A percentile compares a stretch with the other conserved stretches of the same genome.
These are phyloP conservation scores for Parmelia sp. DNA, from an alignment of 495 filamentous ascomycete species.

Conservation along the genomic window DNA sequence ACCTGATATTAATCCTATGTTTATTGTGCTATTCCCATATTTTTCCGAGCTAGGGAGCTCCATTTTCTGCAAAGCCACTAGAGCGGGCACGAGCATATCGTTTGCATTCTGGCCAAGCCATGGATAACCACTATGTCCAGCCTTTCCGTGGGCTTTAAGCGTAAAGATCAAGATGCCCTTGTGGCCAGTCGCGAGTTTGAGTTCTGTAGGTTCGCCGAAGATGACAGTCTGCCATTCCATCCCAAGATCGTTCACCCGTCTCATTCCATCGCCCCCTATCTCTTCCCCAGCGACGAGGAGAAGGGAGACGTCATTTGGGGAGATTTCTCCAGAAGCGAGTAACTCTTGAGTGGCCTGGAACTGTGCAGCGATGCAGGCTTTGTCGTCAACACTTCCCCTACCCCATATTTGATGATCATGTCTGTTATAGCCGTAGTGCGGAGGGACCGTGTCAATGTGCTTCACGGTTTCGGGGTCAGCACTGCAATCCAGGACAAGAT, in stretches of 20 bases:
- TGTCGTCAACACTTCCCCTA: conserved; percentile 84
- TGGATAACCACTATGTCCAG: conserved; percentile 86
- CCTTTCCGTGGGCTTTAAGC: conserved; percentile 62
- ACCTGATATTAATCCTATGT: conserved; percentile 70
- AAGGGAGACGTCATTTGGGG: conserved; percentile 50
- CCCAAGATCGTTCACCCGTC: conserved; percentile 45
- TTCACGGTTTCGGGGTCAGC: not conserved
- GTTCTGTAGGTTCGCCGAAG: conserved; percentile 87
- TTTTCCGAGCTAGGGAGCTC: conserved; percentile 64
- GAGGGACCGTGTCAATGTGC: conserved; percentile 66
- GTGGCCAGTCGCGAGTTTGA: conserved; percentile 79
- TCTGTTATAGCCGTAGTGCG: conserved; percentile 53
- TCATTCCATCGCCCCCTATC: conserved; percentile 78
- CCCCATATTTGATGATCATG: conserved; percentile 54
- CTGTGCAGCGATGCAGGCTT: conserved; percentile 77
- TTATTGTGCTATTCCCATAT: conserved; percentile 81
- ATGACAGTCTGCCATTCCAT: conserved; percentile 60
- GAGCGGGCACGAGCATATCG: conserved; percentile 61
- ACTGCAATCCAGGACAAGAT: not conserved
- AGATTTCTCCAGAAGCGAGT: conserved; percentile 37
- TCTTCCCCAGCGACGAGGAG: conserved; percentile 93
- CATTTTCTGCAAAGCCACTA: conserved; percentile 55
- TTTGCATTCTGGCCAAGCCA: conserved; percentile 76
- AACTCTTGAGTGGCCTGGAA: conserved; percentile 61
- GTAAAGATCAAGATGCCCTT: conserved; percentile 69